Percentiles rank a stretch among this genome's conserved stretches.
Conservation (phyloP, 306 rosid genomes). For the Notholithocarpus densiflorus region DNA sequence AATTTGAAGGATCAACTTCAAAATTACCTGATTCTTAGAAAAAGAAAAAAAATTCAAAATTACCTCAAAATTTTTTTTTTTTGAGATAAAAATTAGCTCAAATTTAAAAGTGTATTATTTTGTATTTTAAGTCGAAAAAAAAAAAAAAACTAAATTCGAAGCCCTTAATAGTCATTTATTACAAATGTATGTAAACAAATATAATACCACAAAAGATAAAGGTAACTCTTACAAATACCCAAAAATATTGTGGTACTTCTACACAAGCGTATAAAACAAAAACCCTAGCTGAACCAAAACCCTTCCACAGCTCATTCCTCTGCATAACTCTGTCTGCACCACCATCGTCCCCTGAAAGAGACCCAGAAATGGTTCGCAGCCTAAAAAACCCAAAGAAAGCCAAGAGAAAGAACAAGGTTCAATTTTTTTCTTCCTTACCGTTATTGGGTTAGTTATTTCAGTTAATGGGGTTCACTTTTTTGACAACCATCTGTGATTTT, state of each 20-base stretch:
- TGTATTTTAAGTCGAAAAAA: no score
- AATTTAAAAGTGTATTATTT: no score
- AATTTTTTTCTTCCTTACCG: not conserved
- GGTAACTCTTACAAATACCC: no score
- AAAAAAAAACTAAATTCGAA: not conserved
- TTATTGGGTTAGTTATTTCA: not conserved
- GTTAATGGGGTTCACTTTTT: not conserved
- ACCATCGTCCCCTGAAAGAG: no score
- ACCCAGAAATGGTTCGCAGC: slow-evolving; percentile 59
- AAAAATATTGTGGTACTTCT: no score
- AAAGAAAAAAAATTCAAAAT: no score
- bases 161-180: not conserved
- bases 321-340: not conserved
- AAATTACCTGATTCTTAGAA: no score
- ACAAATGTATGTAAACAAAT: no score
- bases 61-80: no score
- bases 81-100: no score
- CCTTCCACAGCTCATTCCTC: not conserved
- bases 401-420: slow-evolving; percentile 76
- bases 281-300: slow-evolving; percentile 26
- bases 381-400: slow-evolving; percentile 65
- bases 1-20: no score
- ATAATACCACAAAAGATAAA: no score
- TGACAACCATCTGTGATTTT: not conserved
- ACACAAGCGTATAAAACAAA: not conserved